phyloP scores from a whole-genome alignment of 176 grass and related monocot genomes.

The Eremochloa ophiuroides region DNA sequence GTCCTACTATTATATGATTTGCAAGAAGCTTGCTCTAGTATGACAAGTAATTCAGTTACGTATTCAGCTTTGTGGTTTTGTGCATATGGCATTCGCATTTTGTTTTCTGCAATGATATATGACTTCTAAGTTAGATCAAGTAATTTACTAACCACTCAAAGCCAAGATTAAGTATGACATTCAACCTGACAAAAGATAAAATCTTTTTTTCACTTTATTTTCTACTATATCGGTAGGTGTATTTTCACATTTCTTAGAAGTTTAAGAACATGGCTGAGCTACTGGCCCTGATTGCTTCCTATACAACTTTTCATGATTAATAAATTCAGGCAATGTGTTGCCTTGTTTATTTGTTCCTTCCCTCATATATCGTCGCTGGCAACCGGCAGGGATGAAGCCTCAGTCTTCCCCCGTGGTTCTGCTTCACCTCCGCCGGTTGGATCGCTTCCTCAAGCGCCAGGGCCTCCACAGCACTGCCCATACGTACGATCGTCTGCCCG shows the following conservation, averaged over 20 bases:
- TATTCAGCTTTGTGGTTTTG: neutral
- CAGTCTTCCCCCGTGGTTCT: neutral
- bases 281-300: too few relatives aligned
- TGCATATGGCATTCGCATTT: neutral
- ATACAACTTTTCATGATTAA: neutral
- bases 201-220: neutral
- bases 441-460: conserved; percentile 6
- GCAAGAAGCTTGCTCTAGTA: too few relatives aligned
- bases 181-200: too few relatives aligned
- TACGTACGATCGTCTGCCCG: neutral
- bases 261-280: too few relatives aligned
- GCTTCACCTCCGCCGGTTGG: neutral
- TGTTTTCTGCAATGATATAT: neutral
- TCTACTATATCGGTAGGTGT: neutral
- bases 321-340: neutral
- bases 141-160: neutral
- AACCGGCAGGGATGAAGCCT: neutral
- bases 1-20: too few relatives aligned
- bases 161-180: neutral
- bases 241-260: neutral
- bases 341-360: neutral
- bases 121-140: neutral
- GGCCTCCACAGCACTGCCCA: neutral
- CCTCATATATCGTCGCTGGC: too few relatives aligned
- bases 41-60: neutral